These are phyloP conservation scores for Solanum commersonii DNA, from an alignment of 257 asterid genomes.

Conservation along the genomic window DNA sequence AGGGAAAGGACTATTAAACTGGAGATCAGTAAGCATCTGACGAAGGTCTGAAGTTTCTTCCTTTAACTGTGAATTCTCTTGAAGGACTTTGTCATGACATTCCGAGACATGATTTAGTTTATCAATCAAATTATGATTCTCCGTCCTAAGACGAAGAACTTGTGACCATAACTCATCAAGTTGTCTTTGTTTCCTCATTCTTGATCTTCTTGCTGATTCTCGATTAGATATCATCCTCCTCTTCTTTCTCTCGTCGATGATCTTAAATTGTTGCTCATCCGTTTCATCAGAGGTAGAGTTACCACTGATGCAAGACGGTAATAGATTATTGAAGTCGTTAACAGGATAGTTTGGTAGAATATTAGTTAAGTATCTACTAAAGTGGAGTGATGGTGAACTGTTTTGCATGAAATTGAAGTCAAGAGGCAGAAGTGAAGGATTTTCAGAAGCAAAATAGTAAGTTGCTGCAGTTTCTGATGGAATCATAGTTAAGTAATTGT, in stretches of 20 bases:
- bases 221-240: constrained; percentile 87
- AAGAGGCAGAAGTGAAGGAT: constrained; percentile 29
- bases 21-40: constrained; percentile 39
- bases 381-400: constrained; percentile 32
- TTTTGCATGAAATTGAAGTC: constrained; percentile 29
- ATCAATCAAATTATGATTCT: constrained; percentile 49
- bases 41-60: constrained; percentile 69
- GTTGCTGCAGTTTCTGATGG: constrained; percentile 39
- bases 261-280: constrained; percentile 39
- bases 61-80: constrained; percentile 55
- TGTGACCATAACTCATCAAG: constrained; percentile 83
- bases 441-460: constrained; percentile 35
- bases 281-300: constrained; percentile 78
- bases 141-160: constrained; percentile 55
- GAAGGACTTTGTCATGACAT: constrained; percentile 41
- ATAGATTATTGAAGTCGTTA: constrained; percentile 22
- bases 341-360: constrained; percentile 18
- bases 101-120: constrained; percentile 45
- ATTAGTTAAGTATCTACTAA: constrained; percentile 22
- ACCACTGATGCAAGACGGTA: constrained; percentile 30
- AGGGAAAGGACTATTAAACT: constrained; percentile 34
- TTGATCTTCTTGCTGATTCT: constrained; percentile 82
- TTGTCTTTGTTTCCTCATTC: constrained; percentile 91
- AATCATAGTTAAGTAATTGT: constrained; percentile 30
- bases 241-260: constrained; percentile 62